These are phyloP conservation scores for Kipferlia bialata DNA, from an alignment of 78 protist species.

Conservation along the genomic window DNA sequence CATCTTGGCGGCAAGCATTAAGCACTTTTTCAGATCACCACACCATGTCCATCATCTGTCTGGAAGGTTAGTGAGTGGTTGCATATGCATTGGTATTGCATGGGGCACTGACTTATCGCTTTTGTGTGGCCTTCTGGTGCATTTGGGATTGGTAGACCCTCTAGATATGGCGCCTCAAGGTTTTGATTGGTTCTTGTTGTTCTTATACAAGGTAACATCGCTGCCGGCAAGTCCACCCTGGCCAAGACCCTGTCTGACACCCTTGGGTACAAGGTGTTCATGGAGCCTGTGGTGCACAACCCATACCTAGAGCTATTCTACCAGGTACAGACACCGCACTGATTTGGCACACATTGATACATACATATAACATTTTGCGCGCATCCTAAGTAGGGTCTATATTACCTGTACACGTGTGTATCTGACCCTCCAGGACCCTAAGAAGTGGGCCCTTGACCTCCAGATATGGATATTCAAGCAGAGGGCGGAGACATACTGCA, in stretches of 20 bases:
- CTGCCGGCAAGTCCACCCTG: slow-evolving; percentile 24
- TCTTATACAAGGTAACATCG: slow-evolving; percentile 44
- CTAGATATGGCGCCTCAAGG: neutral
- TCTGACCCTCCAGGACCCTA: too few relatives aligned
- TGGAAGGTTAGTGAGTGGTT: too few relatives aligned
- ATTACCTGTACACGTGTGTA: too few relatives aligned
- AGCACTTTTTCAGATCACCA: too few relatives aligned
- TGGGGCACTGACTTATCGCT: neutral
- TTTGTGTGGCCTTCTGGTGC: neutral
- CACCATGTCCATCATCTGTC: too few relatives aligned
- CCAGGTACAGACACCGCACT: too few relatives aligned
- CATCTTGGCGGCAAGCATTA: too few relatives aligned
- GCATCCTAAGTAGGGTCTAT: too few relatives aligned
- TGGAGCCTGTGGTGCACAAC: slow-evolving; percentile 44
- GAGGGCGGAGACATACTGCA: slow-evolving; percentile 27
- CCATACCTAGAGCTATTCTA: slow-evolving; percentile 43
- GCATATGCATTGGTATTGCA: neutral
- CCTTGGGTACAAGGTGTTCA: slow-evolving; percentile 32
- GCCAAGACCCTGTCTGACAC: slow-evolving; percentile 16
- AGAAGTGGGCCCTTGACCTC: slow-evolving; percentile 34
- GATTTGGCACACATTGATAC: too few relatives aligned
- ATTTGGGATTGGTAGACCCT: neutral
- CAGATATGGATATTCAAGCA: slow-evolving; percentile 45
- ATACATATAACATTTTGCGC: too few relatives aligned
- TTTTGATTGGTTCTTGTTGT: too few relatives aligned